Evolutionary conservation across 2,329 filamentous ascomycete genomes (phyloP).

Genomic region (Calonectria fujianensis): DNA sequence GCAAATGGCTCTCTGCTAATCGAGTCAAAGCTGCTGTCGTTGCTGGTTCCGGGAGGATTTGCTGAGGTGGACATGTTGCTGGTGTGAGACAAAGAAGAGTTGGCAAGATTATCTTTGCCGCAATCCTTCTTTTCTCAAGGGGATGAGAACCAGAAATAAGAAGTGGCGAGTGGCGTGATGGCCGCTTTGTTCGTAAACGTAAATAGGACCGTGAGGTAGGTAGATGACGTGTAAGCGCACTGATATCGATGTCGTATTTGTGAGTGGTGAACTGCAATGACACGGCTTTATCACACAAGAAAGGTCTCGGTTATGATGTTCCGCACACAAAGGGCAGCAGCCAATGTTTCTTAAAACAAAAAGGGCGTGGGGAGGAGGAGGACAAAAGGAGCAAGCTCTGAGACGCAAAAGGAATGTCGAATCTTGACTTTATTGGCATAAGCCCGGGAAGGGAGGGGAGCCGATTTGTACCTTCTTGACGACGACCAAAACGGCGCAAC

Average conservation of each 20-base stretch:
- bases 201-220: constrained; percentile 6
- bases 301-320: background rate
- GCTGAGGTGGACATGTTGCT: constrained; percentile 26
- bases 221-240: constrained; percentile 8
- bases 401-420: constrained; percentile 17
- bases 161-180: background rate
- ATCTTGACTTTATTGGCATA: background rate
- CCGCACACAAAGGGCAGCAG: constrained; percentile 9
- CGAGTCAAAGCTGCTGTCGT: constrained; percentile 42
- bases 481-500: constrained; percentile 16
- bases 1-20: constrained; percentile 72
- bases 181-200: background rate
- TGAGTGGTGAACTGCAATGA: constrained; percentile 20
- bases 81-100: background rate
- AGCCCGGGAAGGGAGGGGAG: background rate
- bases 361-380: background rate
- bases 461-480: background rate
- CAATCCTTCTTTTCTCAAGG: background rate
- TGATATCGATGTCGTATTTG: constrained; percentile 23
- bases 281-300: constrained; percentile 15
- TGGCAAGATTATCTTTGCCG: background rate
- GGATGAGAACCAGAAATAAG: background rate
- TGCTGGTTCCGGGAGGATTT: constrained; percentile 23
- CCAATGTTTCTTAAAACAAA: constrained; percentile 12
- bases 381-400: constrained; percentile 2